Evolutionary conservation across 768 basidiomycete genomes (phyloP).

Genomic region (Leccinum fibrillosum): DNA sequence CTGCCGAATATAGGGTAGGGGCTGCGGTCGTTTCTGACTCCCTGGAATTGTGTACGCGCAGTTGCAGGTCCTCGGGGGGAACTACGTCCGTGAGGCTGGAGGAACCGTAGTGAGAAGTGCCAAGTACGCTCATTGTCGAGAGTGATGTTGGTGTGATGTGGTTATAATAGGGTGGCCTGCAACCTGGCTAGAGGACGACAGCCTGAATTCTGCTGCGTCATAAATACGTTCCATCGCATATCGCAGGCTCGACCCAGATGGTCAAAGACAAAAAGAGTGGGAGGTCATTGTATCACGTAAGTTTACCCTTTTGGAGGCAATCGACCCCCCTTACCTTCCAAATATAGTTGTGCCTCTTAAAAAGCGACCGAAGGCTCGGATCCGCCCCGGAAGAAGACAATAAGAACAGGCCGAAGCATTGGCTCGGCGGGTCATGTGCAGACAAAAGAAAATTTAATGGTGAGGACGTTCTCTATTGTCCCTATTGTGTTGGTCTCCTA

Average conservation of each 20-base stretch:
- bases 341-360: background rate
- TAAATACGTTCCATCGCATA: conserved; percentile 23
- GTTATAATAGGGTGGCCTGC: conserved; percentile 10
- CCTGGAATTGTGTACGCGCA: conserved; percentile 22
- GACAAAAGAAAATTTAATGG: conserved; percentile 13
- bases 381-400: conserved; percentile 19
- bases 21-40: conserved; percentile 21
- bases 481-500: conserved; percentile 18
- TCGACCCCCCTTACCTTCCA: conserved; percentile 5
- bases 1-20: conserved; percentile 10
- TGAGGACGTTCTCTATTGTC: conserved; percentile 22
- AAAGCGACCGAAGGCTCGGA: background rate
- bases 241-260: conserved; percentile 11
- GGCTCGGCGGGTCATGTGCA: conserved; percentile 4
- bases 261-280: conserved; percentile 32
- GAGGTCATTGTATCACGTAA: background rate
- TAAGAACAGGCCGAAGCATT: conserved; percentile 20
- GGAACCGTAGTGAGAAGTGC: conserved; percentile 3
- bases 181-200: conserved; percentile 3
- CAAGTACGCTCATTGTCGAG: conserved; percentile 13
- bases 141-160: background rate
- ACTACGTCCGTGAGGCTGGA: conserved; percentile 1
- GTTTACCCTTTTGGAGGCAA: background rate
- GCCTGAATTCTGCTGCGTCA: conserved; percentile 3
- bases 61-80: conserved; percentile 17